These are phyloP conservation scores for Ganoderma sp. DNA, from an alignment of 1,284 basidiomycete species.

Conservation along the genomic window DNA sequence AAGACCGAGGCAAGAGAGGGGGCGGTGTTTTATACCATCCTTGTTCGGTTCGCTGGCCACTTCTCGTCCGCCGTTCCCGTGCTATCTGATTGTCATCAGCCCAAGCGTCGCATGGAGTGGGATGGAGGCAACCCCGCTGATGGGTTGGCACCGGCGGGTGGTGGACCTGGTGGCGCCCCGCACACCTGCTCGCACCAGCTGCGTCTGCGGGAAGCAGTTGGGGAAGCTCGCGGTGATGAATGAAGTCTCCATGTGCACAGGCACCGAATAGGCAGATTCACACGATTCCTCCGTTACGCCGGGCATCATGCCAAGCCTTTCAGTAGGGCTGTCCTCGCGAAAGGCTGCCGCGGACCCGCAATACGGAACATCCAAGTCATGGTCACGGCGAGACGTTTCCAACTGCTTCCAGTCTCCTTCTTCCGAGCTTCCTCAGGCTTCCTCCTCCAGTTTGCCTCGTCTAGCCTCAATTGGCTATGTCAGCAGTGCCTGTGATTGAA, in stretches of 20 bases:
- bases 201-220: not conserved
- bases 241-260: constrained; percentile 21
- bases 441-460: not conserved
- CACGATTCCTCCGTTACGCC: not conserved
- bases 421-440: not conserved
- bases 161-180: not conserved
- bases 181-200: not conserved
- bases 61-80: not conserved
- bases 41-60: not conserved
- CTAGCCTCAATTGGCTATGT: not conserved
- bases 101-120: not conserved
- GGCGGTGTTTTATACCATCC: constrained; percentile 10
- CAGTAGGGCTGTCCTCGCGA: not conserved
- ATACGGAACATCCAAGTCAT: not conserved
- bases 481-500: not conserved
- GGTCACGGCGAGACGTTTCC: not conserved
- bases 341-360: not conserved
- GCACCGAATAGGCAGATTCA: not conserved
- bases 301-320: not conserved
- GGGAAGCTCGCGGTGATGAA: no score
- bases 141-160: not conserved
- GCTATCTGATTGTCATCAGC: constrained; percentile 1
- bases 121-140: not conserved
- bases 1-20: not conserved
- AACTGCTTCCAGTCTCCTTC: not conserved